phyloP scores from a whole-genome alignment of 768 basidiomycete species.

The Leccinum variicolor region DNA sequence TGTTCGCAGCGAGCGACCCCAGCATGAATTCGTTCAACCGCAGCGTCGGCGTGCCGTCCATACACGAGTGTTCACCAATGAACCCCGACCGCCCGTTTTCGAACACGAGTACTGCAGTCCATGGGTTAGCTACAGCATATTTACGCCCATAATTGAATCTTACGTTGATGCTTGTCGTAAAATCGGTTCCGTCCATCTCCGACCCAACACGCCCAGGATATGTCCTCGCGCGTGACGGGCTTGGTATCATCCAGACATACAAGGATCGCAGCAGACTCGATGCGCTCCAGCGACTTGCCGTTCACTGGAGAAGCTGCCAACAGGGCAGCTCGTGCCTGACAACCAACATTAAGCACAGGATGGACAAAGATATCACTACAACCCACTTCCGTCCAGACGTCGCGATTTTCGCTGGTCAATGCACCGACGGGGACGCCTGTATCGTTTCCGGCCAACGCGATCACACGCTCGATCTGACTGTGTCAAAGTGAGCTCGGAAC shows the following conservation, averaged over 20 bases:
- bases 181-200: slow-evolving; percentile 90
- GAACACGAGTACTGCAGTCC: slow-evolving; percentile 76
- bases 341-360: not conserved
- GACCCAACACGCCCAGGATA: slow-evolving; percentile 82
- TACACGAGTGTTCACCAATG: slow-evolving; percentile 81
- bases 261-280: slow-evolving; percentile 88
- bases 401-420: slow-evolving; percentile 85
- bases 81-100: slow-evolving; percentile 95
- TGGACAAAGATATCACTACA: slow-evolving; percentile 25
- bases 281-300: slow-evolving; percentile 61
- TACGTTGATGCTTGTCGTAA: slow-evolving; percentile 96
- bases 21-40: slow-evolving; percentile 94
- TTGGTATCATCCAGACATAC: slow-evolving; percentile 81
- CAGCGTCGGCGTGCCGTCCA: slow-evolving; percentile 95
- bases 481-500: not conserved
- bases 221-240: slow-evolving; percentile 78
- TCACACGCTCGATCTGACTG: slow-evolving; percentile 68
- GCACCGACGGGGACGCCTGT: slow-evolving; percentile 63
- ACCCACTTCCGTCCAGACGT: slow-evolving; percentile 85
- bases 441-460: slow-evolving; percentile 53
- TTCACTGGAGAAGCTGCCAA: slow-evolving; percentile 66
- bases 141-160: slow-evolving; percentile 18
- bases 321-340: slow-evolving; percentile 56
- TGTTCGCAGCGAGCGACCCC: slow-evolving; percentile 66
- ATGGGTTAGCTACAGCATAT: slow-evolving; percentile 3